Evolutionary conservation across 2,329 filamentous ascomycete genomes (phyloP).

Genomic region (Uncinocarpus reesii): DNA sequence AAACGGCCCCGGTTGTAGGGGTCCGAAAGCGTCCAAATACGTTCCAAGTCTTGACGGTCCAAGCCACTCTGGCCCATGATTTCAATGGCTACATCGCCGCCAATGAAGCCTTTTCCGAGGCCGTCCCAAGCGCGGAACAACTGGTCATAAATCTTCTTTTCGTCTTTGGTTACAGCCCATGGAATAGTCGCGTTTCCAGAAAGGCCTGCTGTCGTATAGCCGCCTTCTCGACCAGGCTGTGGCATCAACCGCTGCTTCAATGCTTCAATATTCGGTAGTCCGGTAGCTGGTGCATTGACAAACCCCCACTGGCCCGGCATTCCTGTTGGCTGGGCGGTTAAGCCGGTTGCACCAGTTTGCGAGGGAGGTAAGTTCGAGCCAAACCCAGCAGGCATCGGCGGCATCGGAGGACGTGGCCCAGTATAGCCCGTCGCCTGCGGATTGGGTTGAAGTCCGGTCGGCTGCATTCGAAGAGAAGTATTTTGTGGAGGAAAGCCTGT

Average conservation of each 20-base stretch:
- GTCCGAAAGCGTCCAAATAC: conserved; percentile 90
- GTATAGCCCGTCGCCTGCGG: conserved; percentile 69
- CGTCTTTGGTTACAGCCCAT: conserved; percentile 97
- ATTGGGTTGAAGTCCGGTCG: conserved; percentile 61
- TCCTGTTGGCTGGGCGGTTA: conserved; percentile 92
- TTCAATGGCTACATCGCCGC: conserved; percentile 85
- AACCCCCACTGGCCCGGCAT: conserved; percentile 95
- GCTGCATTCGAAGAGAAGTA: conserved; percentile 53
- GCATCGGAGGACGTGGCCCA: conserved; percentile 69
- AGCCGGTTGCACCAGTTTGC: conserved; percentile 55
- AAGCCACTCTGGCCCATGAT: conserved; percentile 94
- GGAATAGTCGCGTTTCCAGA: conserved; percentile 92
- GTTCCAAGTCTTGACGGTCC: conserved; percentile 79
- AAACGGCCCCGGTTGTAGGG: conserved; percentile 87
- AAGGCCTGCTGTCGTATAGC: conserved; percentile 74
- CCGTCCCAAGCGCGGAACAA: conserved; percentile 97
- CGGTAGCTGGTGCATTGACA: conserved; percentile 82
- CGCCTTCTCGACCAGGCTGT: conserved; percentile 78
- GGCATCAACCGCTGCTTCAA: conserved; percentile 95
- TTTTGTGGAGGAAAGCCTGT: conserved; percentile 38
- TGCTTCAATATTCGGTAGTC: conserved; percentile 86
- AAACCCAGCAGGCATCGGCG: conserved; percentile 69
- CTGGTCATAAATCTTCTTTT: conserved; percentile 92
- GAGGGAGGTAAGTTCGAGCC: conserved; percentile 50
- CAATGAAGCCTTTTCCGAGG: conserved; percentile 82